These are phyloP conservation scores for Naumovozyma baii DNA, from an alignment of 805 yeast genomes.

Conservation along the genomic window DNA sequence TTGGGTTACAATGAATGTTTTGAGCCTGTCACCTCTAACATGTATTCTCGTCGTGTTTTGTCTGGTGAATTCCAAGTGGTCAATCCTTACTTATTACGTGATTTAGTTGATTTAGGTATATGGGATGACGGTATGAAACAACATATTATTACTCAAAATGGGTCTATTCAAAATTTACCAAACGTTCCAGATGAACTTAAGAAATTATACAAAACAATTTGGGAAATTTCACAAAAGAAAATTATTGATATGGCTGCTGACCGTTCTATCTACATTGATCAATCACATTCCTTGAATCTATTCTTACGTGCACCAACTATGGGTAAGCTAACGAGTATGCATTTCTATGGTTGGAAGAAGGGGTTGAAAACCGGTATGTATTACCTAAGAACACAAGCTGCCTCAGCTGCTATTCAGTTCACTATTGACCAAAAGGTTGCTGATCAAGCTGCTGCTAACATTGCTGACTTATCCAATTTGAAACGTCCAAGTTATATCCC, in stretches of 20 bases:
- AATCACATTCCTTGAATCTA: slow-evolving; percentile 85
- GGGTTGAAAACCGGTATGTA: slow-evolving; percentile 97
- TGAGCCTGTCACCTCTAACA: slow-evolving; percentile 88
- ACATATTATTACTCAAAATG: slow-evolving; percentile 61
- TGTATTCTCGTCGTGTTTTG: slow-evolving; percentile 77
- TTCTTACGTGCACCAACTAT: slow-evolving; percentile 80
- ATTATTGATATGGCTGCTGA: slow-evolving; percentile 79
- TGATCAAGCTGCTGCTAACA: slow-evolving; percentile 36
- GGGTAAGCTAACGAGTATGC: slow-evolving; percentile 94
- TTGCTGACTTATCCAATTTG: slow-evolving; percentile 11
- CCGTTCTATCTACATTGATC: slow-evolving; percentile 77
- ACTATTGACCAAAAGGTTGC: slow-evolving; percentile 54
- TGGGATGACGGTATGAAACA: slow-evolving; percentile 77
- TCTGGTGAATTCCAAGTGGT: slow-evolving; percentile 92
- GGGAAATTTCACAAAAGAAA: slow-evolving; percentile 85
- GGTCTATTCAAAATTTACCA: slow-evolving; percentile 70
- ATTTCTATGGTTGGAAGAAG: slow-evolving; percentile 94
- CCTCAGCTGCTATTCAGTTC: slow-evolving; percentile 91
- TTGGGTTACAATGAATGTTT: slow-evolving; percentile 89
- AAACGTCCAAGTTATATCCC: slow-evolving; percentile 34
- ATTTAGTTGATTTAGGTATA: slow-evolving; percentile 65
- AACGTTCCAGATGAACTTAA: slow-evolving; percentile 66
- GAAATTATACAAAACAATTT: slow-evolving; percentile 78
- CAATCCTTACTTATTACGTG: slow-evolving; percentile 72
- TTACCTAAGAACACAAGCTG: slow-evolving; percentile 92